These are phyloP conservation scores for Aspergillus panamensis DNA, from an alignment of 495 filamentous ascomycete genomes.

Conservation along the genomic window DNA sequence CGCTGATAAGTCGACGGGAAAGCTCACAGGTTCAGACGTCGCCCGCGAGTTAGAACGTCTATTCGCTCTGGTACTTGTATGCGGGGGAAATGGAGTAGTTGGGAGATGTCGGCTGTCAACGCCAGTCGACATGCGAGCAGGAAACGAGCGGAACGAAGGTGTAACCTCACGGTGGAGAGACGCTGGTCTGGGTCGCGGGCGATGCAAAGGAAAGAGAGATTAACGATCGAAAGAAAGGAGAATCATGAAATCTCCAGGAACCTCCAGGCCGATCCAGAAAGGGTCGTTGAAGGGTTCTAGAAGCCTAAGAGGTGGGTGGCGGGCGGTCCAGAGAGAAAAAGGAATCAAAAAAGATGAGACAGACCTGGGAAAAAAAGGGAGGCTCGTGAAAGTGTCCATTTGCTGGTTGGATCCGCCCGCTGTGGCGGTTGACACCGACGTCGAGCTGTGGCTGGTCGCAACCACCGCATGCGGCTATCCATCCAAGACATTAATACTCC, in stretches of 20 bases:
- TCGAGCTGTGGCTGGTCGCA: constrained; percentile 7
- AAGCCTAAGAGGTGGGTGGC: not conserved
- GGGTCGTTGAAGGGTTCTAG: constrained; percentile 15
- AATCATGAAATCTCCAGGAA: constrained; percentile 34
- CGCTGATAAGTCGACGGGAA: constrained; percentile 15
- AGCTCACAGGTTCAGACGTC: constrained; percentile 22
- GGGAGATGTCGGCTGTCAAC: constrained; percentile 33
- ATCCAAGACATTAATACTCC: not conserved
- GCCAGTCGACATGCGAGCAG: constrained; percentile 51
- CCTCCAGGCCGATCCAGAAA: constrained; percentile 26
- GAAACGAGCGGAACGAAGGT: constrained; percentile 8
- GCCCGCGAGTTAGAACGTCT: constrained; percentile 37
- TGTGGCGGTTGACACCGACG: constrained; percentile 10
- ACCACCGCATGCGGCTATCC: constrained; percentile 7
- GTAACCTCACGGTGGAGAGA: constrained; percentile 16
- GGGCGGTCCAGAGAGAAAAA: constrained; percentile 6
- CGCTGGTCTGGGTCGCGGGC: constrained; percentile 6
- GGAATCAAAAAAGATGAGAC: constrained; percentile 8
- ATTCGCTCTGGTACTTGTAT: constrained; percentile 24
- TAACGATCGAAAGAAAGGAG: constrained; percentile 28
- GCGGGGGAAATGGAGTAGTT: constrained; percentile 18
- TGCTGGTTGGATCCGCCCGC: constrained; percentile 10
- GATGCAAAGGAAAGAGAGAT: constrained; percentile 17
- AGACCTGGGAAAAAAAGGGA: constrained; percentile 11
- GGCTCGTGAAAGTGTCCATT: constrained; percentile 3